Evolutionary conservation across 2,329 filamentous ascomycete genomes (phyloP), one percentile per base, ranked within the genome.

Genomic region (Ascosphaera aggregata): DNA sequence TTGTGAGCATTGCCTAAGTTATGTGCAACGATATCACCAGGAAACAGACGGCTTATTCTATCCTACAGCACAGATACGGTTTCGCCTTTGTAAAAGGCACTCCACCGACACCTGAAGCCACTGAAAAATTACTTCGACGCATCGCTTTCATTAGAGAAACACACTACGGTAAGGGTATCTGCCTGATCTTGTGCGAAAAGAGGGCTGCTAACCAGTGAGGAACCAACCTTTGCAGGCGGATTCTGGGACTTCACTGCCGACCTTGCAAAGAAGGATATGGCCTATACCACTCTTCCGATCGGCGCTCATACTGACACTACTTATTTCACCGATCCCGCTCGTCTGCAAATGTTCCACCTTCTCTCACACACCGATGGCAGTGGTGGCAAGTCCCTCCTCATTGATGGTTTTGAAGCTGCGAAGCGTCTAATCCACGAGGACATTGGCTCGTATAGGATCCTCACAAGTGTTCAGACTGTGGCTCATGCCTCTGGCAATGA

Each of bases 231-330:
- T 8, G 22, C 31, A 64, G 66, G 73, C 44, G 74, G 68, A 19
- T 80, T 80, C 56, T 80, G 75, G 62, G 86, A 94, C 57, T 95
- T 95, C 55, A 80, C 80, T 1, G 78, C 85, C 3, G 80, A 94
- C 55, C 68, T 94, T 18, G 76, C 81, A 19, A 77, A 77, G 51
- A 85, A 85, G 46, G 84, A 93, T 51, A 91, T 80, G 1, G 84
- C 84, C 2, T 98, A 95, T 60, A 94, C 86, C 1, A 82, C 78
- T 48, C 66, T 89, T 38, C 74, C 75, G 1, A 69, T 98, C 2
- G 71, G 73, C 16, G 76, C 80, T 1, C 89, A 98, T 56, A 95
- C 86, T 1, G 89, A 98, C 58, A 95, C 73, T 4, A 93, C 86
- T 1, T 95, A 98, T 57, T 95, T 95, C 59, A 84, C 73, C 17